Evolutionary conservation across 495 filamentous ascomycete genomes (phyloP), one percentile per base, ranked within the genome.

Genomic region (Parathielavia appendiculata): DNA sequence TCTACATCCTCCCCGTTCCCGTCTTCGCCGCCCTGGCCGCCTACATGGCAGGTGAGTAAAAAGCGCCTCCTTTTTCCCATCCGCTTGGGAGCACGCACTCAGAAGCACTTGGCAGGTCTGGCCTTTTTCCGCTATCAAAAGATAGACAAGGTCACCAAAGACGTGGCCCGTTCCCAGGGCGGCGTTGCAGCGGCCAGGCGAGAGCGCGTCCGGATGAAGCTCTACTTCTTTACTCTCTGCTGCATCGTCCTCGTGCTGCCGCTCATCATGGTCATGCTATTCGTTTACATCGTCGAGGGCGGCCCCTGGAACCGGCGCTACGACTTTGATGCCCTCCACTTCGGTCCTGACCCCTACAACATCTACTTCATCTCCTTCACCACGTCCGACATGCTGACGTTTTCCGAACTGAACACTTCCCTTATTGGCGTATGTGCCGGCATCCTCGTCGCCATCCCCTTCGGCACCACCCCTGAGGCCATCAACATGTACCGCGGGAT

Each of bases 381-480:
- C 2, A 84, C 84, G 0, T 81, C 82, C 11, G 63, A 75, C 55
- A 75, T 82, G 30, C 45, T 73, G 30, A 47, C 61, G 17, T 68
- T 69, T 13, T 13, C 54, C 0, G 73, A 85, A 16, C 70, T 81
- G 58, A 81, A 89, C 60, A 82, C 89, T 65, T 79, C 82, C 46
- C 97, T 86, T 84, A 80, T 87, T 38, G 72, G 84, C 10, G 77
- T 89, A 51, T 73, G 74, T 1, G 73, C 81, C 1, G 81, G 81
- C 0, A 76, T 86, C 46, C 60, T 84, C 47, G 76, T 90, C 14
- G 89, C 95, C 62, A 55, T 83, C 39, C 87, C 91, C 76, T 96
- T 95, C 65, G 93, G 93, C 32, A 81, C 86, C 16, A 91, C 89
- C 16, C 75, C 74, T 20, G 92, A 96, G 56, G 89, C 88, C 5